Evolutionary conservation across 805 yeast genomes (phyloP), one percentile per base, ranked within the genome.

Genomic region (Nakazawaea pomicola): DNA sequence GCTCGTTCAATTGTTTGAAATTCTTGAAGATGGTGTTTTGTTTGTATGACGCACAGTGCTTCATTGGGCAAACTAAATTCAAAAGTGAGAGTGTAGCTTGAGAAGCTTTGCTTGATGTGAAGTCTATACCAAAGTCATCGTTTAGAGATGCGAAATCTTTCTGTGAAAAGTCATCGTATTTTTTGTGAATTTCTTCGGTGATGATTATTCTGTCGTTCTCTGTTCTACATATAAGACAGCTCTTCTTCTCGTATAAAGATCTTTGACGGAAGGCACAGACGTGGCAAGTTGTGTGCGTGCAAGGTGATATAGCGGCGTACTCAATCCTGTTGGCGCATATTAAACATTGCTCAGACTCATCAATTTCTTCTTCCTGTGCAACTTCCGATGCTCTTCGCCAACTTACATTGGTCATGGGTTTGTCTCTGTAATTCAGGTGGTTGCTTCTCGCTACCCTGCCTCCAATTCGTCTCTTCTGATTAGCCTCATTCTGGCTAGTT

Each of bases 221-320:
- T 1, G 88, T 57, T 53, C 99, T 77, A 60, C 99, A 93, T 32
- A 88, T 80, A 36, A 90, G 68, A 67, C 99, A 93, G 15, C 74
- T 66, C 24, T 69, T 72, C 60, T 85, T 87, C 18, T 74, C 70
- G 61, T 83, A 89, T 12, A 91, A 63, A 0, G 89, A 90, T 33
- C 96, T 68, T 54, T 88, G 89, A 48, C 96, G 72, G 49, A 91
- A 74, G 0, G 87, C 68, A 65, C 99, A 93, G 33, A 58, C 63
- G 55, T 88, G 86, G 60, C 99, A 93, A 0, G 89, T 78, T 25
- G 68, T 72, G 57, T 93, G 98, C 52, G 81, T 79, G 61, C 99
- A 93, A 0, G 88, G 85, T 1, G 93, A 74, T 8, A 84, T 54
- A 0, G 95, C 87, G 2, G 80, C 78, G 50, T 70, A 74, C n/a